Percentiles rank a stretch among this genome's conserved stretches.
These are phyloP conservation scores for Artomyces pyxidatus DNA, from an alignment of 768 basidiomycete species.

Conservation along the genomic window DNA sequence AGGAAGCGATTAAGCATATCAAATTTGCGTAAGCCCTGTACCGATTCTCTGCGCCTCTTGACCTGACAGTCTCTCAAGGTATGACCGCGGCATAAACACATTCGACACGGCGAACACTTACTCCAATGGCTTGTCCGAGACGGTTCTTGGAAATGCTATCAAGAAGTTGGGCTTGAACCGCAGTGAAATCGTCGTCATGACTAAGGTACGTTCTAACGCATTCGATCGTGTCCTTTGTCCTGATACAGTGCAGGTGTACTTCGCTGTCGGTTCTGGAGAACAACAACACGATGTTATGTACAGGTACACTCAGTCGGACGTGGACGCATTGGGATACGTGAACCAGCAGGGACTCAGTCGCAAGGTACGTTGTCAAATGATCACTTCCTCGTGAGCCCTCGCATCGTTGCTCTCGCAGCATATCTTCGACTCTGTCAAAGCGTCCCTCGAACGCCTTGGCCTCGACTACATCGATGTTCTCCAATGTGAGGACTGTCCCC, in stretches of 20 bases:
- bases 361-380: conserved; percentile 22
- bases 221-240: conserved; percentile 17
- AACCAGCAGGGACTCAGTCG: conserved; percentile 40
- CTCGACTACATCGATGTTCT: background rate
- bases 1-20: conserved; percentile 22
- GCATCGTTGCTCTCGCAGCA: conserved; percentile 15
- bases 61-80: conserved; percentile 17
- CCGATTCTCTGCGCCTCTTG: conserved; percentile 14
- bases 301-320: conserved; percentile 10
- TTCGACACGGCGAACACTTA: conserved; percentile 31
- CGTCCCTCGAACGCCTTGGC: background rate
- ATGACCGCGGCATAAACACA: conserved; percentile 29
- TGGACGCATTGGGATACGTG: conserved; percentile 31
- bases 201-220: conserved; percentile 25
- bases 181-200: conserved; percentile 38
- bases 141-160: conserved; percentile 36
- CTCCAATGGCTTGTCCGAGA: conserved; percentile 30
- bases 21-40: conserved; percentile 20
- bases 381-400: too few relatives aligned
- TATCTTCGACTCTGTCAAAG: background rate
- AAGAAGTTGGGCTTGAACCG: conserved; percentile 35
- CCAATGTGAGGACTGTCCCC: background rate
- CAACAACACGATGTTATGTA: conserved; percentile 7
- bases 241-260: conserved; percentile 4
- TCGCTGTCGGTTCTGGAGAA: background rate